Evolutionary conservation across 2,329 filamentous ascomycete genomes (phyloP).

Genomic region (Pseudogymnoascus sp.): DNA sequence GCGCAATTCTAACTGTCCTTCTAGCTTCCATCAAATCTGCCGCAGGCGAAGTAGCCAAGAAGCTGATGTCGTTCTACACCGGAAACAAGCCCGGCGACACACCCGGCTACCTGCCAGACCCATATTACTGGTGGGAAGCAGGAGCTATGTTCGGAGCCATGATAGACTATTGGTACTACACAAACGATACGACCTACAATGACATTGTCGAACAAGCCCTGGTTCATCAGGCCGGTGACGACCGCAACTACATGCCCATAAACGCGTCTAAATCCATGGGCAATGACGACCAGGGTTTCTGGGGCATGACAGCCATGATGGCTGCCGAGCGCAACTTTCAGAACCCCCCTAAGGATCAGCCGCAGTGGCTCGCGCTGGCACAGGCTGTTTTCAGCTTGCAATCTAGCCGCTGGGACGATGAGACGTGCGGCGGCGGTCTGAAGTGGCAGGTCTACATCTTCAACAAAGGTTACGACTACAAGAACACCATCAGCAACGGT

Average conservation of each 20-base stretch:
- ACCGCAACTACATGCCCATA: constrained; percentile 46
- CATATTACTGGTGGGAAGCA: constrained; percentile 49
- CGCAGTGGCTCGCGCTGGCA: constrained; percentile 60
- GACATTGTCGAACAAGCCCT: constrained; percentile 44
- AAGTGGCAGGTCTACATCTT: constrained; percentile 76
- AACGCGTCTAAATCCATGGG: constrained; percentile 52
- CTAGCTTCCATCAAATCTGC: background rate
- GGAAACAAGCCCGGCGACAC: constrained; percentile 41
- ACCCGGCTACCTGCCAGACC: constrained; percentile 40
- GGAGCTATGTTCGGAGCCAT: constrained; percentile 48
- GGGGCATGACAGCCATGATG: constrained; percentile 59
- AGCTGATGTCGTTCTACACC: constrained; percentile 29
- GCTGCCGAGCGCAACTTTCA: constrained; percentile 57
- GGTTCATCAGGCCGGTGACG: constrained; percentile 46
- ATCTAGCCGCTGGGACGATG: constrained; percentile 58
- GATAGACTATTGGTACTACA: constrained; percentile 51
- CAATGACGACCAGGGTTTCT: constrained; percentile 65
- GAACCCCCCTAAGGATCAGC: constrained; percentile 44
- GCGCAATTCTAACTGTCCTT: background rate
- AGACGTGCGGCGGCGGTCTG: constrained; percentile 60
- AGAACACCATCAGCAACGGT: constrained; percentile 51
- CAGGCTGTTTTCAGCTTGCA: constrained; percentile 73
- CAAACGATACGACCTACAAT: constrained; percentile 47
- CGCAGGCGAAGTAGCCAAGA: background rate
- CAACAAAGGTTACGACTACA: constrained; percentile 73